Percentiles rank a stretch among this genome's conserved stretches.
phyloP scores from a whole-genome alignment of 2,329 filamentous ascomycete genomes.

The Cercospora zeina region DNA sequence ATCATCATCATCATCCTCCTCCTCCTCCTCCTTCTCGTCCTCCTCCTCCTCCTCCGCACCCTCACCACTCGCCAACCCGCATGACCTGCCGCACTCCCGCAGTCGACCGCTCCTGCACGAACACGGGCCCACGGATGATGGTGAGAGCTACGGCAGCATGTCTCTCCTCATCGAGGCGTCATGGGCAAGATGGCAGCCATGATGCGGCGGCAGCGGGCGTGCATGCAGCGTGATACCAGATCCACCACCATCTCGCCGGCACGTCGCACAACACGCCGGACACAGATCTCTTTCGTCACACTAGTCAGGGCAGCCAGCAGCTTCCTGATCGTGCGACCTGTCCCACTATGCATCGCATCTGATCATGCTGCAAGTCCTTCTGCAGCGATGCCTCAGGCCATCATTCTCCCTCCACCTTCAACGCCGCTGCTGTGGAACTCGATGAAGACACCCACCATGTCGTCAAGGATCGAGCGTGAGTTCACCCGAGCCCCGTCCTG shows the following conservation, averaged over 20 bases:
- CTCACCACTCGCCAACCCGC: not conserved
- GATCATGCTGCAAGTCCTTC: not conserved
- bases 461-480: constrained; percentile 20
- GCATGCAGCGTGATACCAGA: constrained; percentile 6
- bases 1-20: too few species aligned
- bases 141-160: not conserved
- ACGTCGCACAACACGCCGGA: not conserved
- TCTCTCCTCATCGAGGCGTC: not conserved
- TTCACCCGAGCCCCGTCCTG: not conserved
- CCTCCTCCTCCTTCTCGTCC: too few species aligned
- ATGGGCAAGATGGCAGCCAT: not conserved
- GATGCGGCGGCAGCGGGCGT: constrained; percentile 1
- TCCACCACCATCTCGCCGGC: constrained; percentile 9
- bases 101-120: not conserved
- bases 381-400: too few species aligned
- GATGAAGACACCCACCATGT: not conserved
- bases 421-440: constrained; percentile 22
- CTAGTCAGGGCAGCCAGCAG: not conserved
- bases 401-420: constrained; percentile 22
- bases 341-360: not conserved
- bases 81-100: not conserved
- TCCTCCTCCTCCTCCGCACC: not conserved
- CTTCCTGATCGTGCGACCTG: not conserved
- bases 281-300: constrained; percentile 1
- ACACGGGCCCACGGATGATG: not conserved